phyloP scores from a whole-genome alignment of 2,329 filamentous ascomycete species.

The Aureobasidium sp. region DNA sequence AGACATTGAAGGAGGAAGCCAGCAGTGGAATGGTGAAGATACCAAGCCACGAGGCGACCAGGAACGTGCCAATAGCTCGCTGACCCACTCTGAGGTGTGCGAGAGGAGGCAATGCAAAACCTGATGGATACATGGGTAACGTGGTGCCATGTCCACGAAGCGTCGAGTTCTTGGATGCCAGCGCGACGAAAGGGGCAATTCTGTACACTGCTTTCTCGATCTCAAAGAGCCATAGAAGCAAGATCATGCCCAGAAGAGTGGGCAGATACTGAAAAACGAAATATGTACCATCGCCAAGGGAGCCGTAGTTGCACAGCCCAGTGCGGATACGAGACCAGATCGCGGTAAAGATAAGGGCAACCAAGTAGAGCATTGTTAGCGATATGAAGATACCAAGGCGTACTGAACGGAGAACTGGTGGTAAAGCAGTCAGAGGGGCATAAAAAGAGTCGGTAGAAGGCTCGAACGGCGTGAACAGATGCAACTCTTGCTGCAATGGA shows the following conservation, averaged over 20 bases:
- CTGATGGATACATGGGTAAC: conserved; percentile 49
- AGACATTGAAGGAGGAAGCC: conserved; percentile 63
- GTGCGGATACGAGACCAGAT: conserved; percentile 54
- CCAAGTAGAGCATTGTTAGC: conserved; percentile 61
- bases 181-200: conserved; percentile 66
- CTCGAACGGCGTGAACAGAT: conserved; percentile 25
- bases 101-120: conserved; percentile 59
- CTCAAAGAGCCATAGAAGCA: conserved; percentile 70
- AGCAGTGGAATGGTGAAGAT: conserved; percentile 75
- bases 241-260: conserved; percentile 60
- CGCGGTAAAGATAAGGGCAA: conserved; percentile 62
- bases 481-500: conserved; percentile 14
- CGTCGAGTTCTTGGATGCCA: conserved; percentile 56
- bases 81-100: conserved; percentile 61
- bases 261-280: conserved; percentile 83
- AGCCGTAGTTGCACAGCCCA: conserved; percentile 60
- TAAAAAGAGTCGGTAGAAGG: conserved; percentile 20
- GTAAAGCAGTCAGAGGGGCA: conserved; percentile 55
- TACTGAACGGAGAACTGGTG: conserved; percentile 58
- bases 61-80: conserved; percentile 56
- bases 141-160: conserved; percentile 59
- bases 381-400: conserved; percentile 54
- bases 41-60: conserved; percentile 65
- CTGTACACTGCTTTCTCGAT: conserved; percentile 67
- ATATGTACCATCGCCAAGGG: conserved; percentile 64